These are phyloP conservation scores for Westerdykella sp. DNA, from an alignment of 2,329 filamentous ascomycete species.

Conservation along the genomic window DNA sequence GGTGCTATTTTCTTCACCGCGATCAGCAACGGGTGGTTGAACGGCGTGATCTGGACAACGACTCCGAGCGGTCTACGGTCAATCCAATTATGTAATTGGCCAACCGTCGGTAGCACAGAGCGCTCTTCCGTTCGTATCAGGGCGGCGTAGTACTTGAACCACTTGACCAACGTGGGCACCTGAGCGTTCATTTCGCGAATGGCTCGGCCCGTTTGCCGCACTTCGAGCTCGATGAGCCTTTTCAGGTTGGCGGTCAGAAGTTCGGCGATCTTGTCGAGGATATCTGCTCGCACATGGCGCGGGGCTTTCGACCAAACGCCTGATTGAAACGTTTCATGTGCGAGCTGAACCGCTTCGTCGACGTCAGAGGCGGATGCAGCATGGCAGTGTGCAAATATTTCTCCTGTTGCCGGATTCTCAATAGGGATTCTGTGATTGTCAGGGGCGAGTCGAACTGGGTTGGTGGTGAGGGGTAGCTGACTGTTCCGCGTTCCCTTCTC, in stretches of 20 bases:
- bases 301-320: slow-evolving; percentile 54
- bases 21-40: slow-evolving; percentile 38
- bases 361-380: slow-evolving; percentile 45
- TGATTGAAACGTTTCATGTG: slow-evolving; percentile 44
- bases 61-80: slow-evolving; percentile 36
- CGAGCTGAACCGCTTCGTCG: slow-evolving; percentile 36
- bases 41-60: slow-evolving; percentile 36
- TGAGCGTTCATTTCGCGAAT: slow-evolving; percentile 66
- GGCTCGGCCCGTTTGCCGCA: slow-evolving; percentile 61
- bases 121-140: slow-evolving; percentile 62
- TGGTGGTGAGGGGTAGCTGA: slow-evolving; percentile 28
- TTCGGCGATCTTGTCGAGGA: slow-evolving; percentile 54
- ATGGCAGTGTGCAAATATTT: slow-evolving; percentile 49
- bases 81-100: slow-evolving; percentile 45
- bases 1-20: slow-evolving; percentile 39
- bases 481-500: slow-evolving; percentile 41
- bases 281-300: slow-evolving; percentile 54
- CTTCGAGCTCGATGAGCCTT: slow-evolving; percentile 56
- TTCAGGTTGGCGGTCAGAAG: slow-evolving; percentile 51
- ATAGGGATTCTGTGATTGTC: slow-evolving; percentile 42
- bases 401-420: slow-evolving; percentile 50
- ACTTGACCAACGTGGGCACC: slow-evolving; percentile 58
- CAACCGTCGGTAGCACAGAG: slow-evolving; percentile 58
- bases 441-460: slow-evolving; percentile 4
- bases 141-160: slow-evolving; percentile 67